Percentiles rank a stretch among this genome's conserved stretches.
These are phyloP conservation scores for Apostasia shenzhenica DNA, from an alignment of 106 monocot species.

Conservation along the genomic window DNA sequence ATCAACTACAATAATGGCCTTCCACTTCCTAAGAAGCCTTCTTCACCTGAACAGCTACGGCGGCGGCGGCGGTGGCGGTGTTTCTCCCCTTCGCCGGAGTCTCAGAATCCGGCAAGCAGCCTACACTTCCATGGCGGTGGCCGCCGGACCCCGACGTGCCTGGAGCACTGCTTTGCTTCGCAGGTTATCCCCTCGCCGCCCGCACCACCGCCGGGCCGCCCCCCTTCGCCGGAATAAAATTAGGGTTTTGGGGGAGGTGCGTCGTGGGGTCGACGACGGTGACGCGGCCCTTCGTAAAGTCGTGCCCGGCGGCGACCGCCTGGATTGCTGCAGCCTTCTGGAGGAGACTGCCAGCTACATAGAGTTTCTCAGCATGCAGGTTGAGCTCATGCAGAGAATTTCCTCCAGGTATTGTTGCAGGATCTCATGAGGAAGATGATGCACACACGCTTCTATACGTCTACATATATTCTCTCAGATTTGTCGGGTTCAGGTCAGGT, in stretches of 20 bases:
- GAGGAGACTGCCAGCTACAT: constrained; percentile 41
- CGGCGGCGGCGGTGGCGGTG: not conserved
- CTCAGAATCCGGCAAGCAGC: constrained; percentile 24
- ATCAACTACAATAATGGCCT: constrained; percentile 9
- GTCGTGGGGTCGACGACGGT: not conserved
- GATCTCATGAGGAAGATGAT: too few species aligned
- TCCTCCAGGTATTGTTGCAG: too few species aligned
- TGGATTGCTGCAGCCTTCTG: constrained; percentile 29
- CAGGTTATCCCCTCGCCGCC: not conserved
- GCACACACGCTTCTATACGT: too few species aligned
- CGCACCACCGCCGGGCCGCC: not conserved
- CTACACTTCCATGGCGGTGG: constrained; percentile 29
- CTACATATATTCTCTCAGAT: too few species aligned
- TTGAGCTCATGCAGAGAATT: constrained; percentile 24
- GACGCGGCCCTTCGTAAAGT: constrained; percentile 21
- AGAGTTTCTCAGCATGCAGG: constrained; percentile 32
- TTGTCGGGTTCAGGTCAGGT: too few species aligned
- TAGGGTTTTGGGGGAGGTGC: not conserved
- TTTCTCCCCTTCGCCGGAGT: not conserved
- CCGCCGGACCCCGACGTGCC: constrained; percentile 12
- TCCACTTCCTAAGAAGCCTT: constrained; percentile 17
- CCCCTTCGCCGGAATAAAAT: not conserved
- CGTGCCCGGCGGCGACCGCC: constrained; percentile 30
- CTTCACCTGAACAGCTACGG: not conserved
- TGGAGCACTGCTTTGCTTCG: constrained; percentile 30